phyloP scores from a whole-genome alignment of 345 rosid species.

The Citrus hindsii region DNA sequence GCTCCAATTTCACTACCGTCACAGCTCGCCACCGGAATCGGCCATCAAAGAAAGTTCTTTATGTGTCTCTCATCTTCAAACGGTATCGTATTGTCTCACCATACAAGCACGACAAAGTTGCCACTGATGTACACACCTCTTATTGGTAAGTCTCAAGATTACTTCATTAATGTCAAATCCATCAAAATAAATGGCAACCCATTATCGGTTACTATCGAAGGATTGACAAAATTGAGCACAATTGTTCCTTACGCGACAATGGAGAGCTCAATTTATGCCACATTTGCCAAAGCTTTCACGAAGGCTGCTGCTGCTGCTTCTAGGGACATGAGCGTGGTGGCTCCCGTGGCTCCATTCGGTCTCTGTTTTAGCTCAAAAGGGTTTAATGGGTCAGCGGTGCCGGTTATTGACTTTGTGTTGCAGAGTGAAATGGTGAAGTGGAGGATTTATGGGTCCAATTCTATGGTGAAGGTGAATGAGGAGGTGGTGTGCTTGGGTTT shows the following conservation, averaged over 20 bases:
- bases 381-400: slow-evolving; percentile 22
- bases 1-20: slow-evolving; percentile 50
- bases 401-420: slow-evolving; percentile 59
- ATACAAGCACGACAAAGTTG: slow-evolving; percentile 31
- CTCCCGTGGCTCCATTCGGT: slow-evolving; percentile 50
- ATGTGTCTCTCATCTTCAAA: slow-evolving; percentile 46
- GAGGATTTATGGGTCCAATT: slow-evolving; percentile 54
- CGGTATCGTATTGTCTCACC: slow-evolving; percentile 43
- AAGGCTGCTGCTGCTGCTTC: slow-evolving; percentile 30
- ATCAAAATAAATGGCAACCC: slow-evolving; percentile 48
- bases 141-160: slow-evolving; percentile 20
- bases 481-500: slow-evolving; percentile 66
- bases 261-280: slow-evolving; percentile 51
- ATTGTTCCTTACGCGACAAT: slow-evolving; percentile 59
- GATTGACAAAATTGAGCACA: slow-evolving; percentile 49
- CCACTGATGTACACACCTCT: slow-evolving; percentile 58
- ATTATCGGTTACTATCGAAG: slow-evolving; percentile 22
- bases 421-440: slow-evolving; percentile 94
- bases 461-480: slow-evolving; percentile 50
- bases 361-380: slow-evolving; percentile 38
- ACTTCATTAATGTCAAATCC: slow-evolving; percentile 49
- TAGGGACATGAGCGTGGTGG: slow-evolving; percentile 39
- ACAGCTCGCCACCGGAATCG: slow-evolving; percentile 41
- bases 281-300: slow-evolving; percentile 37
- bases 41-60: slow-evolving; percentile 35